Conservation (phyloP, 2,329 filamentous ascomycete species). For the Fusarium sp. region DNA sequence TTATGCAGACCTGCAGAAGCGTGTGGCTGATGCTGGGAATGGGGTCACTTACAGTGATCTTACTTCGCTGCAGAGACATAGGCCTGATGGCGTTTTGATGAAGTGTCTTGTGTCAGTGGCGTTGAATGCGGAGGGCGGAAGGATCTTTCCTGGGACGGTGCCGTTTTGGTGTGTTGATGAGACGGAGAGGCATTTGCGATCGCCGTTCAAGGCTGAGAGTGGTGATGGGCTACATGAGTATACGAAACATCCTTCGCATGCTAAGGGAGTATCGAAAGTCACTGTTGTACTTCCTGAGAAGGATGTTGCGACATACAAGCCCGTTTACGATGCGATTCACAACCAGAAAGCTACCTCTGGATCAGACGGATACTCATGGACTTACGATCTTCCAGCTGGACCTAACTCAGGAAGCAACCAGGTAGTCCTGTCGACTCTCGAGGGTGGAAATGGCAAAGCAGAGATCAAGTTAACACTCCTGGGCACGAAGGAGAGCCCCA, state of each 20-base stretch:
- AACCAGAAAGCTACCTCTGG: not conserved
- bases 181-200: constrained; percentile 64
- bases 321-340: constrained; percentile 45
- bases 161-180: constrained; percentile 75
- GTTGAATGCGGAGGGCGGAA: constrained; percentile 34
- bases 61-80: constrained; percentile 60
- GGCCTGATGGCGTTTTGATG: constrained; percentile 64
- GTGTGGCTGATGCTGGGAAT: constrained; percentile 45
- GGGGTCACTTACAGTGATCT: constrained; percentile 60
- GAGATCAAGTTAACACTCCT: constrained; percentile 36
- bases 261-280: constrained; percentile 59
- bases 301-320: constrained; percentile 24
- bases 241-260: constrained; percentile 60
- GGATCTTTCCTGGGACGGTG: constrained; percentile 56
- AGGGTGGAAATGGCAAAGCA: not conserved
- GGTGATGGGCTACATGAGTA: constrained; percentile 24
- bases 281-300: constrained; percentile 47
- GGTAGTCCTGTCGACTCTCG: constrained; percentile 16
- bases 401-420: constrained; percentile 21
- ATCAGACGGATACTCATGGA: constrained; percentile 22
- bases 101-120: constrained; percentile 67
- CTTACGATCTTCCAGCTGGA: constrained; percentile 29
- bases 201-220: constrained; percentile 54
- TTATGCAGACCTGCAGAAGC: constrained; percentile 51
- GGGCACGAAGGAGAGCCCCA: constrained; percentile 36